Conservation (phyloP, 176 grass and related monocot species). For the Carex kokanica region DNA sequence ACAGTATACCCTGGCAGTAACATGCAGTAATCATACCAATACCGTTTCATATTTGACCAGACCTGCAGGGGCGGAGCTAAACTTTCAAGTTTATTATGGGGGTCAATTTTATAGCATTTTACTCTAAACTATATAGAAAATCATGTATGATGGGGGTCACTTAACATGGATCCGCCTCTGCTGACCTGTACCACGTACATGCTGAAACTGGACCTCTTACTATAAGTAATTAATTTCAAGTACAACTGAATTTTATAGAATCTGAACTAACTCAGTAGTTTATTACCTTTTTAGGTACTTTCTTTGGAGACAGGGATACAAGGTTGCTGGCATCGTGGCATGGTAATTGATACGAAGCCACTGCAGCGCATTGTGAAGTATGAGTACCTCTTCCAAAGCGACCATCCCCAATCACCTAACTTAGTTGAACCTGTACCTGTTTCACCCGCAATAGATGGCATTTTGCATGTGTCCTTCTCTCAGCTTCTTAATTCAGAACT, state of each 20-base stretch:
- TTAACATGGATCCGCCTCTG: too few species aligned
- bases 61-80: background rate
- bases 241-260: background rate
- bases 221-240: background rate
- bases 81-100: too few species aligned
- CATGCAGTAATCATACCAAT: background rate
- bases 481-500: background rate
- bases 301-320: slow-evolving; percentile 15
- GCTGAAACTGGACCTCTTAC: background rate
- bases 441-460: slow-evolving; percentile 31
- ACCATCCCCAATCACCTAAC: slow-evolving; percentile 9
- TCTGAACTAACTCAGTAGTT: slow-evolving; percentile 4
- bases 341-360: slow-evolving; percentile 12
- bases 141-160: too few species aligned
- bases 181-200: background rate
- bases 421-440: slow-evolving; percentile 17
- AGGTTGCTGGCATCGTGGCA: slow-evolving; percentile 36
- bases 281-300: slow-evolving; percentile 32
- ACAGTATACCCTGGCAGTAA: background rate
- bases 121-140: too few species aligned
- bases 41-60: background rate
- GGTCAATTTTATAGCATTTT: too few species aligned
- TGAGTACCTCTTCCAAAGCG: slow-evolving; percentile 6
- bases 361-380: slow-evolving; percentile 20
- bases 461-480: background rate